These are phyloP conservation scores for Pterulicium gracile DNA, from an alignment of 1,284 basidiomycete species.

Conservation along the genomic window DNA sequence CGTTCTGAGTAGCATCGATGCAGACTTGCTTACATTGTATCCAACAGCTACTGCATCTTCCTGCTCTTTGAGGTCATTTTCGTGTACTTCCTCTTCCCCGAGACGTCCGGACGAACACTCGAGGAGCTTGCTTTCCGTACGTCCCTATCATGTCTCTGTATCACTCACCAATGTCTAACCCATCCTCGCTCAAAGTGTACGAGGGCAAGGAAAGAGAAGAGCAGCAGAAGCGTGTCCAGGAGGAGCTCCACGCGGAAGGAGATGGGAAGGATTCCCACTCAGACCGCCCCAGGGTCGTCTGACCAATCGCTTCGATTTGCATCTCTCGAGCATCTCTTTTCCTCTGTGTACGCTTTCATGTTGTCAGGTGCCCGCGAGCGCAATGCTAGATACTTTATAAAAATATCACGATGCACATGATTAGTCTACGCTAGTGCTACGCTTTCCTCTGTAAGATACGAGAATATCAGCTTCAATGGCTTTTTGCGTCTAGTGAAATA, in stretches of 20 bases:
- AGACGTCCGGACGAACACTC: conserved; percentile 40
- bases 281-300: too few relatives aligned
- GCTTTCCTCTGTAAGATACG: too few relatives aligned
- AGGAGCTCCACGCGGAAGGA: conserved; percentile 21
- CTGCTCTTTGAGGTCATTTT: conserved; percentile 34
- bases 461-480: too few relatives aligned
- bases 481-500: too few relatives aligned
- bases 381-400: too few relatives aligned
- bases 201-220: conserved; percentile 32
- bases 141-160: conserved; percentile 16
- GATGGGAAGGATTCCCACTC: neutral
- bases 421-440: too few relatives aligned
- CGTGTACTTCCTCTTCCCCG: conserved; percentile 42
- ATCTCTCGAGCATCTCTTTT: too few relatives aligned
- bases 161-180: neutral
- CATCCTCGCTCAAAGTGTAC: conserved; percentile 16
- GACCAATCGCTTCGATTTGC: too few relatives aligned
- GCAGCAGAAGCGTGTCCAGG: conserved; percentile 32
- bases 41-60: conserved; percentile 32
- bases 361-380: too few relatives aligned
- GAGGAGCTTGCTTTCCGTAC: conserved; percentile 51
- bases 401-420: too few relatives aligned
- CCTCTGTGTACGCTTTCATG: too few relatives aligned
- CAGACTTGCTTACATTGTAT: conserved; percentile 3
- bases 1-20: neutral